Evolutionary conservation across 2,329 filamentous ascomycete species (phyloP), one percentile per base, ranked within the genome.

Genomic region (Arthrocladium fulminans): DNA sequence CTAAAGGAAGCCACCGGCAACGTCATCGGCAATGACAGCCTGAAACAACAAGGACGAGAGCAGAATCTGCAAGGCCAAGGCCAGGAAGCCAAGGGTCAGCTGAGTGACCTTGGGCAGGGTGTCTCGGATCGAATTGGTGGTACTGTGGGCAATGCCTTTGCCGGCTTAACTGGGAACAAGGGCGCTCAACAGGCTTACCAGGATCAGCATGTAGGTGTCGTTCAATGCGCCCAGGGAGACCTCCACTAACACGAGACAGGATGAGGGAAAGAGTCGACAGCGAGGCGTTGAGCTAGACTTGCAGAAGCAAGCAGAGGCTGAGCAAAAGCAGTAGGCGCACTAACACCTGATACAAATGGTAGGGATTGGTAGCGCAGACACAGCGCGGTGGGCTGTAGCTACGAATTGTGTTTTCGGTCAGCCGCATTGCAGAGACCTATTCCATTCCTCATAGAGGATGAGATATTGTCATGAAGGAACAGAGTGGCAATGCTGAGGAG

Each of bases 1-100:
- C 82, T 82, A 37, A 96, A 96, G 73, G 87, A 96, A 65, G 73
- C 81, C 3, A 54, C 92, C 1, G 90, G 90, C 50, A 81, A 82
- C 15, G 59, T 90, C 3, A 57, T 90, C 22, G 90, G 89, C 51
- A 81, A 79, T 54, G 83, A 92, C 68, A 75, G 73, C 27, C 67
- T 96, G 47, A 90, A 89, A 72, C 73, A 79, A 41, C 63, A 81
- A 20, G 90, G 90, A 3, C 79, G 79, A 25, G 68, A 83, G 59
- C 88, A 96, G 72, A 94, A 94, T 62, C 72, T 78, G 27, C 75
- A 84, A 54, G 90, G 89, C 17, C 84, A 92, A 68, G 77, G 76
- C 25, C 81, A 89, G 65, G 87, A 96, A 68, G 86, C 88, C 3
- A 76, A 83, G 63, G 88, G 88, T 13, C 89, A 95, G 68, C 60